These are phyloP conservation scores for Paramecium biaurelia DNA, from an alignment of 73 alveolate species.

Conservation along the genomic window DNA sequence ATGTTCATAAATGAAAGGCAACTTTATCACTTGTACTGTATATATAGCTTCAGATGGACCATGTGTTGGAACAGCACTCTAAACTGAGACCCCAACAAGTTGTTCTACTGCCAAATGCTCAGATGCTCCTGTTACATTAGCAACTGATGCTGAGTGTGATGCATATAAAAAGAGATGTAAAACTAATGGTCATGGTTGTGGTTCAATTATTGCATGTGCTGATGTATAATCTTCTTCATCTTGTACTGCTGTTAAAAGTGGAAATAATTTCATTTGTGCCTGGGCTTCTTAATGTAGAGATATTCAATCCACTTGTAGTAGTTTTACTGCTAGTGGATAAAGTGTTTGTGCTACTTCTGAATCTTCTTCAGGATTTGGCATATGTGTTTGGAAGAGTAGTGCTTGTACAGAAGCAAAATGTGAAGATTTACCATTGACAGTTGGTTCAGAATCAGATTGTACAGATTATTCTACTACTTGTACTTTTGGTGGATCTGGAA, in stretches of 20 bases:
- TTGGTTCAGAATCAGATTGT: not conserved
- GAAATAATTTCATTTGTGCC: not conserved
- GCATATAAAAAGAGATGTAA: not conserved
- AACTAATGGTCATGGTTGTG: constrained; percentile 37
- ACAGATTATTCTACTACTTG: not conserved
- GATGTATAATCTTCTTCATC: not conserved
- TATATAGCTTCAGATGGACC: constrained; percentile 40
- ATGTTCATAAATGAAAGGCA: not conserved
- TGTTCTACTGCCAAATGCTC: not conserved
- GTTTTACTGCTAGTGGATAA: not conserved
- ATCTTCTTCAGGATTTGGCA: not conserved
- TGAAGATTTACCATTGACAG: not conserved
- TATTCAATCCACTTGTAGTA: not conserved
- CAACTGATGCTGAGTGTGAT: not conserved
- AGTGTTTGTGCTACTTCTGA: not conserved
- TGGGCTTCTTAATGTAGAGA: constrained; percentile 20
- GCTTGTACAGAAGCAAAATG: not conserved
- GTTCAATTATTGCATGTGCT: not conserved
- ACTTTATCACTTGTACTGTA: not conserved
- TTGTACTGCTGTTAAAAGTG: not conserved
- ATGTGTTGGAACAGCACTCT: not conserved
- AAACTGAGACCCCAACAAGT: not conserved
- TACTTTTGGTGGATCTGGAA: constrained; percentile 6
- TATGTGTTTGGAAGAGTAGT: constrained; percentile 18
- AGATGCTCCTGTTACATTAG: not conserved